A percentile compares a stretch with the other conserved stretches of the same genome.
Conservation (phyloP, 2,329 filamentous ascomycete species). For the Neofusicoccum sp. region DNA sequence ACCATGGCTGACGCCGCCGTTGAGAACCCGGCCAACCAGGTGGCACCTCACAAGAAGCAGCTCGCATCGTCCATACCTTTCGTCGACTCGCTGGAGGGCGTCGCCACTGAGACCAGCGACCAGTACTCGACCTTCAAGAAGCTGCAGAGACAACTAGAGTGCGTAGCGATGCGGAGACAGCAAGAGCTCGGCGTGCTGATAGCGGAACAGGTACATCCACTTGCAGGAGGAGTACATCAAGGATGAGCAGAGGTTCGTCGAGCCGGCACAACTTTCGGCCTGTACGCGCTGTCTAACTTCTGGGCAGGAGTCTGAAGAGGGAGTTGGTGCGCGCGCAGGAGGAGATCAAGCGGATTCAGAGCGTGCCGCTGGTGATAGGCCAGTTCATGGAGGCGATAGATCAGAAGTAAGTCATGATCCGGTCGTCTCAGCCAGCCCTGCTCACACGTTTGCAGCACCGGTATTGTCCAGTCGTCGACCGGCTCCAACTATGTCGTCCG, state of each 20-base stretch:
- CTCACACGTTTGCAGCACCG: slow-evolving; percentile 63
- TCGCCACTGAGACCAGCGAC: slow-evolving; percentile 76
- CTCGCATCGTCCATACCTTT: slow-evolving; percentile 78
- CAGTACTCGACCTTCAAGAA: slow-evolving; percentile 96
- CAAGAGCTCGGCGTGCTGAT: slow-evolving; percentile 7
- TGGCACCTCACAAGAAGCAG: slow-evolving; percentile 77
- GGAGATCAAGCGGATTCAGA: slow-evolving; percentile 99
- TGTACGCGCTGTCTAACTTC: slow-evolving; percentile 1
- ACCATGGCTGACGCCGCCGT: slow-evolving; percentile 84
- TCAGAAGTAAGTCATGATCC: slow-evolving; percentile 70
- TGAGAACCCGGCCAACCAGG: slow-evolving; percentile 72
- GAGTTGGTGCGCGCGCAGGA: slow-evolving; percentile 97
- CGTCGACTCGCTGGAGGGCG: slow-evolving; percentile 84
- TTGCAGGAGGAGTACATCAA: slow-evolving; percentile 99
- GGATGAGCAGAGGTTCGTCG: slow-evolving; percentile 83
- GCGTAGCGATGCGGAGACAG: slow-evolving; percentile 36
- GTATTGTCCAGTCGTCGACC: slow-evolving; percentile 97
- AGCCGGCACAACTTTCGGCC: background rate
- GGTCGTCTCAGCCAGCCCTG: background rate
- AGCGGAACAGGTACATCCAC: slow-evolving; percentile 73
- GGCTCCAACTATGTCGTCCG: slow-evolving; percentile 99
- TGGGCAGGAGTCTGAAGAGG: slow-evolving; percentile 80
- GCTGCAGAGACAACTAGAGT: slow-evolving; percentile 94
- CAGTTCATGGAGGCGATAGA: slow-evolving; percentile 99
- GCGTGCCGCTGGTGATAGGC: slow-evolving; percentile 93